Conservation (phyloP, 2,329 filamentous ascomycete genomes). For the Pseudocercospora musae region DNA sequence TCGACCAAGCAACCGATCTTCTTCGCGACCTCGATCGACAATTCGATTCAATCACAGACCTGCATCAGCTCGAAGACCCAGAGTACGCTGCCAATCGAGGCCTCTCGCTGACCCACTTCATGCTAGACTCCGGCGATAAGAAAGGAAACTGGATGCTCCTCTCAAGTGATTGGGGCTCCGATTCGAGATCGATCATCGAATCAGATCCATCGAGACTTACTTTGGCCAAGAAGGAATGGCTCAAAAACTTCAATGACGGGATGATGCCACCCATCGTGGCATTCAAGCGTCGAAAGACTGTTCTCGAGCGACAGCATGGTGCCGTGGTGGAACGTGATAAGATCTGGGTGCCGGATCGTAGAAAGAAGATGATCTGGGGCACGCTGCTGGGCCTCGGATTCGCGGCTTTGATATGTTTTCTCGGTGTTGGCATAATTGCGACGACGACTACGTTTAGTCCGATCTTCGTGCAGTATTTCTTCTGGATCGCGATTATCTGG, state of each 20-base stretch:
- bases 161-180: neutral
- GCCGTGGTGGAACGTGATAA: slow-evolving; percentile 67
- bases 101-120: neutral
- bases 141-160: neutral
- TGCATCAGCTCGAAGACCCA: neutral
- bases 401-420: slow-evolving; percentile 90
- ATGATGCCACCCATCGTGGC: slow-evolving; percentile 38
- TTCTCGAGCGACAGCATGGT: slow-evolving; percentile 76
- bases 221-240: neutral
- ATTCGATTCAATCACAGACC: neutral
- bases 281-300: slow-evolving; percentile 83
- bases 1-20: neutral
- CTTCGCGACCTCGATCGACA: neutral
- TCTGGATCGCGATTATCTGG: neutral
- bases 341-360: neutral
- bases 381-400: slow-evolving; percentile 83
- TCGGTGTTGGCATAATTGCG: slow-evolving; percentile 66
- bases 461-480: neutral
- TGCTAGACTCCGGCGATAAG: neutral
- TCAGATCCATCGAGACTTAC: neutral
- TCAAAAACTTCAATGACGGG: neutral
- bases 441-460: neutral
- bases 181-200: neutral
- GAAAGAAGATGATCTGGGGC: neutral
- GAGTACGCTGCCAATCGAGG: neutral